Percentiles rank a stretch among this genome's conserved stretches.
phyloP scores from a whole-genome alignment of 176 grass and related monocot genomes.

The Olyra latifolia region DNA sequence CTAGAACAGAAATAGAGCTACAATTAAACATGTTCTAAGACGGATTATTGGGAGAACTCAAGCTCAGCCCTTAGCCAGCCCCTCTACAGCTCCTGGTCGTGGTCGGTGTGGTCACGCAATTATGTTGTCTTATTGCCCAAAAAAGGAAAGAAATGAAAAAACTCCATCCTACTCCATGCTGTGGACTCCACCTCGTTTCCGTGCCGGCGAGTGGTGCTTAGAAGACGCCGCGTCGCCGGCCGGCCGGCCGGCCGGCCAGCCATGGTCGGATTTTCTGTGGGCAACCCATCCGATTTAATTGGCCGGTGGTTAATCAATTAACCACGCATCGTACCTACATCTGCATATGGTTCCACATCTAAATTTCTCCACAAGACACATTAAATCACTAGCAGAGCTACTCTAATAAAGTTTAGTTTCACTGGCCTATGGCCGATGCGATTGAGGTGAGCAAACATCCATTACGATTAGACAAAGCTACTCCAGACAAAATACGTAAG shows the following conservation, averaged over 20 bases:
- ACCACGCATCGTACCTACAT: background rate
- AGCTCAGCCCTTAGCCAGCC: too few relatives aligned
- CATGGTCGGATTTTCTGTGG: background rate
- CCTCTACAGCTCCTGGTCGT: too few relatives aligned
- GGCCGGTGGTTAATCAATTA: background rate
- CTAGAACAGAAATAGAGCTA: background rate
- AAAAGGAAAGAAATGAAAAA: background rate
- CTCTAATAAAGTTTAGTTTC: background rate
- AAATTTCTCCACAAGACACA: background rate
- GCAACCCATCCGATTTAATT: background rate
- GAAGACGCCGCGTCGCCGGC: background rate
- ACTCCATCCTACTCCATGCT: background rate
- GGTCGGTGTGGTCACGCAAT: too few relatives aligned
- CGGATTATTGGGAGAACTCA: too few relatives aligned
- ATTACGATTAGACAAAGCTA: background rate
- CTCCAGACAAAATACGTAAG: slow-evolving; percentile 6
- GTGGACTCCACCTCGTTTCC: background rate
- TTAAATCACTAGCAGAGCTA: background rate
- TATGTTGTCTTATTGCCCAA: too few relatives aligned
- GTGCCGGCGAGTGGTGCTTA: background rate
- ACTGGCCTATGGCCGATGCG: background rate
- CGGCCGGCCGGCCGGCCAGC: background rate
- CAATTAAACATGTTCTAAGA: too few relatives aligned
- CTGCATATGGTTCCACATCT: background rate
- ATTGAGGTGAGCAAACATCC: background rate